phyloP scores from a whole-genome alignment of 2,329 filamentous ascomycete genomes.

The Phialocephala sp. region DNA sequence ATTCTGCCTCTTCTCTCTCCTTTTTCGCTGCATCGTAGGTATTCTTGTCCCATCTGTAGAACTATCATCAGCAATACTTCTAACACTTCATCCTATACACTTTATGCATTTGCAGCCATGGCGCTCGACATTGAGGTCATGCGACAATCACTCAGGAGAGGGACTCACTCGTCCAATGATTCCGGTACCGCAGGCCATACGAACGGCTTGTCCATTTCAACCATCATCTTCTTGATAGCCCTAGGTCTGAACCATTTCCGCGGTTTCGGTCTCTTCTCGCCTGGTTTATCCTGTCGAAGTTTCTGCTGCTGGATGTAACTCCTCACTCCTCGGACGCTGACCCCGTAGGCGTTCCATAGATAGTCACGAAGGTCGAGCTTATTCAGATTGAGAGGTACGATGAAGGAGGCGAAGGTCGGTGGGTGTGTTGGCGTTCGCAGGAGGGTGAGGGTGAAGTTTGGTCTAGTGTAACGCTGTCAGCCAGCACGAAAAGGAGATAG shows the following conservation, averaged over 20 bases:
- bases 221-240: constrained; percentile 89
- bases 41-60: constrained; percentile 65
- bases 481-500: background rate
- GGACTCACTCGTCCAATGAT: constrained; percentile 61
- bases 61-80: constrained; percentile 2
- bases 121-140: no score
- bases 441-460: constrained; percentile 80
- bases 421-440: constrained; percentile 74
- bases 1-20: constrained; percentile 48
- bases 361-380: constrained; percentile 98
- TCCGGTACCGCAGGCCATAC: constrained; percentile 78
- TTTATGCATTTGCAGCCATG: no score
- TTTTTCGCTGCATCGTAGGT: constrained; percentile 60
- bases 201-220: constrained; percentile 87
- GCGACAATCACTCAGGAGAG: no score
- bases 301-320: constrained; percentile 78
- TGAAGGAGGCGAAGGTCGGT: constrained; percentile 85
- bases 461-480: constrained; percentile 56
- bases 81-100: no score
- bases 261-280: constrained; percentile 48
- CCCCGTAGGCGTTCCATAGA: constrained; percentile 83
- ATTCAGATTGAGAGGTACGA: constrained; percentile 89
- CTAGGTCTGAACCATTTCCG: constrained; percentile 71
- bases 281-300: constrained; percentile 56
- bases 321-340: constrained; percentile 75